phyloP scores from a whole-genome alignment of 805 yeast genomes.

The Barnettozyma pratensis region DNA sequence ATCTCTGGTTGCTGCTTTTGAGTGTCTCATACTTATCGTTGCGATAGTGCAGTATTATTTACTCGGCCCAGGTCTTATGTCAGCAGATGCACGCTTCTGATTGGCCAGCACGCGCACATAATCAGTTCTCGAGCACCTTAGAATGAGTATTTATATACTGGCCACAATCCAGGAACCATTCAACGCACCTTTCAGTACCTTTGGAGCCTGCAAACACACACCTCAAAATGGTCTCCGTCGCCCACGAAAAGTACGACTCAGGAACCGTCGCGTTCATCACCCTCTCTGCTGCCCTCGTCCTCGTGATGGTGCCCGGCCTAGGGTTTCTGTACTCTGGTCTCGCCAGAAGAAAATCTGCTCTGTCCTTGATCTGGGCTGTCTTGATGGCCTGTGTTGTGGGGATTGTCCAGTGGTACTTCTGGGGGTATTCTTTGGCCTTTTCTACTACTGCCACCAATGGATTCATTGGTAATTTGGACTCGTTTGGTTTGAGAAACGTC shows the following conservation, averaged over 20 bases:
- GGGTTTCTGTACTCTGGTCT: slow-evolving; percentile 90
- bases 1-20: no score
- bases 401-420: slow-evolving; percentile 90
- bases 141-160: not conserved
- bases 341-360: slow-evolving; percentile 85
- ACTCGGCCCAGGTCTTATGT: no score
- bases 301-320: slow-evolving; percentile 92
- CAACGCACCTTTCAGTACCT: no score
- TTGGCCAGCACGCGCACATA: slow-evolving; percentile 3
- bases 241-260: slow-evolving; percentile 37
- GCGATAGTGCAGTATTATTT: no score
- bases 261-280: slow-evolving; percentile 48
- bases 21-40: no score
- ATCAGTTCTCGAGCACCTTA: not conserved
- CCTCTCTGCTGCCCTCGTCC: slow-evolving; percentile 63
- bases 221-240: slow-evolving; percentile 15
- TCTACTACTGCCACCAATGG: slow-evolving; percentile 73
- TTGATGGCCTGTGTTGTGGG: slow-evolving; percentile 69
- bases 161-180: no score
- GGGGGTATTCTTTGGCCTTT: slow-evolving; percentile 96
- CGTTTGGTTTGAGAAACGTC: slow-evolving; percentile 76
- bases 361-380: slow-evolving; percentile 79
- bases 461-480: slow-evolving; percentile 81
- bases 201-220: no score
- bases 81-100: slow-evolving; percentile 1